Evolutionary conservation across 2,329 filamentous ascomycete genomes (phyloP), one percentile per base, ranked within the genome.

Genomic region (Lachnellula hyalina): DNA sequence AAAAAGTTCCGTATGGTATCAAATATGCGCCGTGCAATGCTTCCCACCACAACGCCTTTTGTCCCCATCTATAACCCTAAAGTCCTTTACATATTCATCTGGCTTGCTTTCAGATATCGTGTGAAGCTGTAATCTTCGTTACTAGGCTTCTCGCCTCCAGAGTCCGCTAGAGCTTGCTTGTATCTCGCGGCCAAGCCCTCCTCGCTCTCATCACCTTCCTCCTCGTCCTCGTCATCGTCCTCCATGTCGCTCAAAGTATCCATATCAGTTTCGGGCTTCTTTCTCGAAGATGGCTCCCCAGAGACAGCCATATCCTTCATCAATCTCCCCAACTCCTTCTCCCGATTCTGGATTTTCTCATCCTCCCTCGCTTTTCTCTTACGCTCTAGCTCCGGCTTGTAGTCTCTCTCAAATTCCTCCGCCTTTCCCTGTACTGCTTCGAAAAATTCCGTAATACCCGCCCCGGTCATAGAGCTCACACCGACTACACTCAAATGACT

Each of bases 391-490:
- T 97, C 94, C 0, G 94, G 94, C 61, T 87, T 87, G 73, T 99
- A 99, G 69, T 97, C 93, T 5, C 82, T 78, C 67, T 90, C 81
- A 66, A 97, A 99, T 70, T 99, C 95, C 51, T 86, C 80, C 23
- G 86, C 84, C 77, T 99, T 99, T 58, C 87, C 84, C 61, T 87
- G 79, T 1, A 99, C 92, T 0, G 93, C 91, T 42, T 84, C 82
- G 70, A 99, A 97, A 73, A 99, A 99, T 23, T 96, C 90, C 55
- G 95, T 88, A 34, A 99, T 83, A 3, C 94, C 95, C 0, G 89
- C 86, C 21, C 94, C 94, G 0, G 93, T 90, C 83, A 96, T 93
- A 7, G 91, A 89, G 63, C 90, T 96, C 12, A 99, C 95, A 0
- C 87, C 91, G 0, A 99, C 93, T 8, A 99, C 89, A 67, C 84